Evolutionary conservation across 768 basidiomycete species (phyloP), one percentile per base, ranked within the genome.

Genomic region (Jaapia argillacea): DNA sequence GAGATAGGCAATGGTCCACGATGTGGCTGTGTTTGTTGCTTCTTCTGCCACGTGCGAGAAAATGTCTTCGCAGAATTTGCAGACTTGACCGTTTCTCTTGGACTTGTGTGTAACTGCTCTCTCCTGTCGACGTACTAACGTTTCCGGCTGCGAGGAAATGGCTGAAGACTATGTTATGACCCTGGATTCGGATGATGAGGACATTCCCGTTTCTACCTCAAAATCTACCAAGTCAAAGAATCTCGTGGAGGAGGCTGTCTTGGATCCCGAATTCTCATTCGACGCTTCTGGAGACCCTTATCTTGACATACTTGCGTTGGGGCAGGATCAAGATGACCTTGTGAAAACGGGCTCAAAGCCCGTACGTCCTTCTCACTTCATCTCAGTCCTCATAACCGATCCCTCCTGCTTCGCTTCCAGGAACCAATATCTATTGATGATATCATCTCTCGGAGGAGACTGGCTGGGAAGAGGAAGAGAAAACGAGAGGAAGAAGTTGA

Each of bases 381-480:
- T 14, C 14, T 21, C 25, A 6, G 24, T 43, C 40, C 45, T 31
- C 23, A 45, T 20, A 27, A 20, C 31, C 13, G 12, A 33, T 14
- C 14, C 18, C 20, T 23, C 44, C 45, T 52, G 36, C 51, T 42
- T 22, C n/a, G 20, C 31, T 27, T 27, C 4, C 49, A 88, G 82
- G 66, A 75, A 57, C 81, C 81, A n/a, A 77, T 94, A 42, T 88
- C 83, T 36, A 81, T 97, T 6, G 85, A 94, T 59, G 89, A 94
- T 54, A 93, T 97, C 47, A 93, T 97, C 59, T 80, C 81, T 41
- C 74, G 83, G 45, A 72, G 79, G 55, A 53, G 79, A 45, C 50
- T 60, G 49, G 53, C 49, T 42, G 59, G 65, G 6, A 86, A 91
- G 56, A 75, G 88, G 44, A 88, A 87, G 64, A 63, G 79, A 41